Percentiles rank a stretch among this genome's conserved stretches.
Conservation (phyloP, 2,329 filamentous ascomycete species). For the Huntiella omanensis region DNA sequence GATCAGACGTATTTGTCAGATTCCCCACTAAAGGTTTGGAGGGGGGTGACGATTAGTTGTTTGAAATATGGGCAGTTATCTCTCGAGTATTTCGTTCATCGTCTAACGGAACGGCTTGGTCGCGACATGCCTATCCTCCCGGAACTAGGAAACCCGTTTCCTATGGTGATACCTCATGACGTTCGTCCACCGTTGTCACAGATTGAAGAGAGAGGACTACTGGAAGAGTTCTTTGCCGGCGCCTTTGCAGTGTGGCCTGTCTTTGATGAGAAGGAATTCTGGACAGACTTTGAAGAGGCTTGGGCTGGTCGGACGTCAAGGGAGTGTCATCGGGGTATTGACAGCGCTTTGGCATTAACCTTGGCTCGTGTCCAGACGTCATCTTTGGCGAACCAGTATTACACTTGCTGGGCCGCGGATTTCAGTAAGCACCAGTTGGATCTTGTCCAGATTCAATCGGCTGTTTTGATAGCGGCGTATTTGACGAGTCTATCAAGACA, state of each 20-base stretch:
- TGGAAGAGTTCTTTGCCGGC: conserved; percentile 2
- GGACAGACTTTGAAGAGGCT: background rate
- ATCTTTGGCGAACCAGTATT: background rate
- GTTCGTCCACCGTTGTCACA: background rate
- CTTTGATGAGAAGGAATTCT: conserved; percentile 2
- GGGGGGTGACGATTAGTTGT: conserved; percentile 6
- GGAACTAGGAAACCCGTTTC: conserved; percentile 1
- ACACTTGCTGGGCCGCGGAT: conserved; percentile 3
- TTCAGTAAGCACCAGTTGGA: conserved; percentile 1
- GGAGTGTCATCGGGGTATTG: background rate
- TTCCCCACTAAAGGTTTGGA: conserved; percentile 6
- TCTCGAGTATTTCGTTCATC: conserved; percentile 6
- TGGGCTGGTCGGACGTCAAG: background rate
- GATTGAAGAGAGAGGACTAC: background rate
- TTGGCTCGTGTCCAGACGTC: background rate
- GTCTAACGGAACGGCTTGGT: conserved; percentile 1
- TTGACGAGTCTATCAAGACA: background rate
- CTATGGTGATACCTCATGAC: background rate
- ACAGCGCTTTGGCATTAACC: conserved; percentile 2
- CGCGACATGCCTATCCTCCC: conserved; percentile 4
- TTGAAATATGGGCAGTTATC: conserved; percentile 9
- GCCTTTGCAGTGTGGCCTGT: conserved; percentile 3
- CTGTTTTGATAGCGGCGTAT: conserved; percentile 1
- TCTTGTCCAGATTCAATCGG: conserved; percentile 6
- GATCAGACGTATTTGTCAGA: background rate